A percentile compares a stretch with the other conserved stretches of the same genome.
Evolutionary conservation across 768 basidiomycete genomes (phyloP).

Genomic region (Boletus coccyginus): DNA sequence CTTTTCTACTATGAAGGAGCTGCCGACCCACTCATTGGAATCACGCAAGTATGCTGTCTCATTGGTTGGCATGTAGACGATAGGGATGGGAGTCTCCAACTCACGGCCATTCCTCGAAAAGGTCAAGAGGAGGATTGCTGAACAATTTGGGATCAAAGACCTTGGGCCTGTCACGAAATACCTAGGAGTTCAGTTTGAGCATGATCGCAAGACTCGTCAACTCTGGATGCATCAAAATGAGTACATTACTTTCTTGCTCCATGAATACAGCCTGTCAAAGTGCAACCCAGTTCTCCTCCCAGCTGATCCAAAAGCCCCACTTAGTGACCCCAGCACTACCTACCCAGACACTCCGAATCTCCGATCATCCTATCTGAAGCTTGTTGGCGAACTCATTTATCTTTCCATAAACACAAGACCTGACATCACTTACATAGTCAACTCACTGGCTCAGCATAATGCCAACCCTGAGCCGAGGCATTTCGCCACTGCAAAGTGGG

Average conservation of each 20-base stretch:
- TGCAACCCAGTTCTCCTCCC: not conserved
- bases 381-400: conserved; percentile 28
- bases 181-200: not conserved
- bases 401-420: too few species aligned
- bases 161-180: not conserved
- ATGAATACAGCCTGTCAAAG: not conserved
- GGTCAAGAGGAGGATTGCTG: not conserved
- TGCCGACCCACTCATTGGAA: not conserved
- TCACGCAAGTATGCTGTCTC: not conserved
- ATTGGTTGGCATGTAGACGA: not conserved
- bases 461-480: too few species aligned
- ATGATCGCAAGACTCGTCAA: not conserved
- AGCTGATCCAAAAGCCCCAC: not conserved
- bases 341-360: not conserved
- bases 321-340: not conserved
- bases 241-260: not conserved
- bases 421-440: too few species aligned
- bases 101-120: not conserved
- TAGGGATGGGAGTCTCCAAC: not conserved
- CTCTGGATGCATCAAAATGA: not conserved
- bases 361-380: not conserved
- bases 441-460: too few species aligned
- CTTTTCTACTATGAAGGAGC: not conserved
- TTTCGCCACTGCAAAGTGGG: too few species aligned
- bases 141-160: not conserved